A percentile compares a stretch with the other conserved stretches of the same genome.
These are phyloP conservation scores for Mortierella sp. DNA, from an alignment of 371 early-diverging fungal species.

Conservation along the genomic window DNA sequence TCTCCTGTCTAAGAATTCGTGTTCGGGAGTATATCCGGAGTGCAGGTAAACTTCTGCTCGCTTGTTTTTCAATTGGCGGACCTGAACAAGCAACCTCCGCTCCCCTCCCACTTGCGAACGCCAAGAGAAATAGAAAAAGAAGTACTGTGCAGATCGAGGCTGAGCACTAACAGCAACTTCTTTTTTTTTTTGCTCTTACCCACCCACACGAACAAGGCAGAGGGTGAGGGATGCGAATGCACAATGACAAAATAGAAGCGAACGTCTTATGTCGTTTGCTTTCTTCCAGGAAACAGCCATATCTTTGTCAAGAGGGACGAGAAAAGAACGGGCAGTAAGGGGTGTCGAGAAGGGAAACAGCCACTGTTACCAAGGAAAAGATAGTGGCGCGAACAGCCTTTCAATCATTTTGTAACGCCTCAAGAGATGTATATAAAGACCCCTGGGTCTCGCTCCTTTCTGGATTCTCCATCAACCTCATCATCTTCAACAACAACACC, in stretches of 20 bases:
- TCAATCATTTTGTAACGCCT: not conserved
- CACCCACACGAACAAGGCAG: not conserved
- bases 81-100: not conserved
- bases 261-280: too few species aligned
- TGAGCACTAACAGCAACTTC: not conserved
- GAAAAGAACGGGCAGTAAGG: not conserved
- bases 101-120: not conserved
- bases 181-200: not conserved
- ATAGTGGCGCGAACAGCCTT: too few species aligned
- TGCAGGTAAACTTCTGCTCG: too few species aligned
- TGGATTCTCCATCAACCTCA: not conserved
- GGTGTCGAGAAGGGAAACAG: not conserved
- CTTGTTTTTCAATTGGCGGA: too few species aligned
- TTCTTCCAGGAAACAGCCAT: slow-evolving; percentile 1
- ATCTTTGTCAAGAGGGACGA: not conserved
- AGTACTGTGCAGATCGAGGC: not conserved
- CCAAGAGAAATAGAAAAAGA: slow-evolving; percentile 1
- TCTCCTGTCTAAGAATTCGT: too few species aligned
- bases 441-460: not conserved
- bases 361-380: too few species aligned
- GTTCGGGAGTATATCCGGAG: too few species aligned
- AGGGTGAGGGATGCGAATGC: not conserved
- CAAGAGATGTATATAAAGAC: not conserved
- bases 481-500: not conserved
- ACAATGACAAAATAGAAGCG: too few species aligned